These are phyloP conservation scores for Didymella pinodella DNA, from an alignment of 2,329 filamentous ascomycete species.

Conservation along the genomic window DNA sequence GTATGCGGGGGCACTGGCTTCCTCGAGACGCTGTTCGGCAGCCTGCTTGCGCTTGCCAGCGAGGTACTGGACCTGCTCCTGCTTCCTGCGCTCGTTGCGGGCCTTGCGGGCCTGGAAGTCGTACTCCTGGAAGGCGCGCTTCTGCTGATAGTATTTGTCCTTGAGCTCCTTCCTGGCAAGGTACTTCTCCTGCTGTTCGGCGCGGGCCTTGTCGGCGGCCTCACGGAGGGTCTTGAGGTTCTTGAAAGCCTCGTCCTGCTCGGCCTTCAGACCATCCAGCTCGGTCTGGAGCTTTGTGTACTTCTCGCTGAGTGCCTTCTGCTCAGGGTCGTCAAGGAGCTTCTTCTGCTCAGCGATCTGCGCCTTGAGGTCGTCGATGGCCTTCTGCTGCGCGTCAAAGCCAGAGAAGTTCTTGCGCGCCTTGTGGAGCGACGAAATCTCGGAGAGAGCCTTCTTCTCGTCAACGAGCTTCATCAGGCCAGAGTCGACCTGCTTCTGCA, in stretches of 20 bases:
- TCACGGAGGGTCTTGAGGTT: constrained; percentile 83
- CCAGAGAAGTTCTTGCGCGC: constrained; percentile 88
- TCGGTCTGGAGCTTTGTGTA: constrained; percentile 88
- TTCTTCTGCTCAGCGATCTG: constrained; percentile 92
- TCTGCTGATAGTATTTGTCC: constrained; percentile 83
- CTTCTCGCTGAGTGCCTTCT: constrained; percentile 84
- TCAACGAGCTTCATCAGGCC: constrained; percentile 96
- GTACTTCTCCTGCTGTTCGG: constrained; percentile 87
- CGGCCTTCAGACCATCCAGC: constrained; percentile 86
- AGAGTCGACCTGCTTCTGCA: constrained; percentile 85
- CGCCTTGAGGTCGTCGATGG: constrained; percentile 84
- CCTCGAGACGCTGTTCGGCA: constrained; percentile 77
- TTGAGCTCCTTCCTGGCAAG: constrained; percentile 83
- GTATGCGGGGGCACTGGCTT: constrained; percentile 87
- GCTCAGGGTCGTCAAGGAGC: constrained; percentile 87
- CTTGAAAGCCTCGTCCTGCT: constrained; percentile 92
- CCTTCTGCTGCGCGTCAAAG: constrained; percentile 85
- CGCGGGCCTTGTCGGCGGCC: constrained; percentile 82
- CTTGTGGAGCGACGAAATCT: constrained; percentile 85
- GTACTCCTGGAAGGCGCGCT: constrained; percentile 82
- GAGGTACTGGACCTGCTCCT: constrained; percentile 77
- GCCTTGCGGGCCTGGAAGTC: constrained; percentile 84
- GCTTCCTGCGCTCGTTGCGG: constrained; percentile 77
- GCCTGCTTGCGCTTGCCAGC: constrained; percentile 78
- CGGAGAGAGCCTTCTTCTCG: constrained; percentile 89